Evolutionary conservation across 768 basidiomycete genomes (phyloP).

Genomic region (Hysterangium stoloniferum): DNA sequence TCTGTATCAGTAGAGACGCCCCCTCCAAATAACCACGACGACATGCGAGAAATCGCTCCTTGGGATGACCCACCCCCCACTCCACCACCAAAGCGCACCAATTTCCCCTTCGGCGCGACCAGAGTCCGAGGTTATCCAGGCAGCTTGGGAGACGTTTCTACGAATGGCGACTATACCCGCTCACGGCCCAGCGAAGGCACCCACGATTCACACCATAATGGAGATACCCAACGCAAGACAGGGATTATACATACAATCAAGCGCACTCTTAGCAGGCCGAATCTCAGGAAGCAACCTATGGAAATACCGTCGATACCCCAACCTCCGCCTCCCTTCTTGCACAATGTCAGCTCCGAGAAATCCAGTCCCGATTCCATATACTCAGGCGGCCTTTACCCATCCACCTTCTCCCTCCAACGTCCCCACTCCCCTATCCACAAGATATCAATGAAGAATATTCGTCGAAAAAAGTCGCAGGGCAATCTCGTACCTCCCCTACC

Average conservation of each 20-base stretch:
- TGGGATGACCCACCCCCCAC: background rate
- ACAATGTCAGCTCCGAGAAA: too few species aligned
- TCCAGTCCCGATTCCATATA: too few species aligned
- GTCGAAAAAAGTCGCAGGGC: conserved; percentile 3
- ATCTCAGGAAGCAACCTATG: background rate
- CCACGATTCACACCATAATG: background rate
- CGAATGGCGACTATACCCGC: background rate
- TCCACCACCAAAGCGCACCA: conserved; percentile 2
- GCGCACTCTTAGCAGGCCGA: conserved; percentile 4
- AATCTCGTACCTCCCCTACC: conserved; percentile 22
- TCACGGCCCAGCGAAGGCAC: background rate
- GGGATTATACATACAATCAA: background rate
- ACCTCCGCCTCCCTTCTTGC: background rate
- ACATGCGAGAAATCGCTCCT: conserved; percentile 4
- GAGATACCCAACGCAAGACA: background rate
- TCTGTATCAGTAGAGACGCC: background rate
- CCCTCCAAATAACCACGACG: background rate
- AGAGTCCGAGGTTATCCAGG: background rate
- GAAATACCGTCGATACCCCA: background rate
- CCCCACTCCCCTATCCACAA: conserved; percentile 4
- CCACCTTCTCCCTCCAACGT: background rate
- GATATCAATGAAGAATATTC: background rate
- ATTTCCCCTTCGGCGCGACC: background rate
- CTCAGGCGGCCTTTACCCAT: too few species aligned
- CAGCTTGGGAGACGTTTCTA: background rate